phyloP scores from a whole-genome alignment of 2,329 filamentous ascomycete genomes.

The Leptographium radiaticola region DNA sequence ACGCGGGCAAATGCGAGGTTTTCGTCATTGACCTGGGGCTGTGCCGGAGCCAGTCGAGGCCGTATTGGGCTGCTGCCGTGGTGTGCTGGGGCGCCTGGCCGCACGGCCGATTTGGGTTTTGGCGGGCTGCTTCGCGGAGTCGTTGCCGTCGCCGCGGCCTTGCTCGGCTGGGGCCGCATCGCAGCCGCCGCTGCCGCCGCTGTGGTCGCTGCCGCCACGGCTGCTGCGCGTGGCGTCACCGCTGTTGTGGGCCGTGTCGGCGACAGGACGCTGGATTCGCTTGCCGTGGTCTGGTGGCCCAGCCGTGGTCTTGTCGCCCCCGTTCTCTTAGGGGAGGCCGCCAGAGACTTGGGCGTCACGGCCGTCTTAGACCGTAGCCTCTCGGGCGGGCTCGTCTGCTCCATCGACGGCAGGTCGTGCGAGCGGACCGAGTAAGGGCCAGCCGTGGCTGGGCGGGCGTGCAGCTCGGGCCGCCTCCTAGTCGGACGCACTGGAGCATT shows the following conservation, averaged over 20 bases:
- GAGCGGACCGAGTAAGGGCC: conserved; percentile 51
- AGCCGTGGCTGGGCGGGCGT: conserved; percentile 47
- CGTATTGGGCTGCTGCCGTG: background rate
- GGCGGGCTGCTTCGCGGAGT: conserved; percentile 17
- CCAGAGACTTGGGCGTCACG: conserved; percentile 36
- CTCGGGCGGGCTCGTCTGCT: conserved; percentile 33
- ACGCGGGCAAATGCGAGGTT: conserved; percentile 22
- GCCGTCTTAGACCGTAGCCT: conserved; percentile 28
- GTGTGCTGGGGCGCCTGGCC: background rate
- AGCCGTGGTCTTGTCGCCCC: conserved; percentile 30
- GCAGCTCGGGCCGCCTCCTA: conserved; percentile 43
- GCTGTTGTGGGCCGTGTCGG: conserved; percentile 22
- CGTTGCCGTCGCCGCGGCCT: background rate
- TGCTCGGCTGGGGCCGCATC: background rate
- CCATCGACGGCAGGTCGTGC: conserved; percentile 28
- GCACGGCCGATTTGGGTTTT: conserved; percentile 12
- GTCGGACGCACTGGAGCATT: conserved; percentile 50
- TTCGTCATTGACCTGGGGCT: conserved; percentile 26
- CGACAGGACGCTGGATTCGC: conserved; percentile 36
- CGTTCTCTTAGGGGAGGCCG: conserved; percentile 39
- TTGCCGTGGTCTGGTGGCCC: conserved; percentile 34
- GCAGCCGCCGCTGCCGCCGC: background rate
- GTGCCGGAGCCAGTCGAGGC: background rate
- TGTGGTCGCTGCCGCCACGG: background rate
- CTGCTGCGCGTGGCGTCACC: conserved; percentile 10